Base-by-base conservation (phyloP, 2,329 filamentous ascomycete genomes). In the Fusarium aywerte region DNA sequence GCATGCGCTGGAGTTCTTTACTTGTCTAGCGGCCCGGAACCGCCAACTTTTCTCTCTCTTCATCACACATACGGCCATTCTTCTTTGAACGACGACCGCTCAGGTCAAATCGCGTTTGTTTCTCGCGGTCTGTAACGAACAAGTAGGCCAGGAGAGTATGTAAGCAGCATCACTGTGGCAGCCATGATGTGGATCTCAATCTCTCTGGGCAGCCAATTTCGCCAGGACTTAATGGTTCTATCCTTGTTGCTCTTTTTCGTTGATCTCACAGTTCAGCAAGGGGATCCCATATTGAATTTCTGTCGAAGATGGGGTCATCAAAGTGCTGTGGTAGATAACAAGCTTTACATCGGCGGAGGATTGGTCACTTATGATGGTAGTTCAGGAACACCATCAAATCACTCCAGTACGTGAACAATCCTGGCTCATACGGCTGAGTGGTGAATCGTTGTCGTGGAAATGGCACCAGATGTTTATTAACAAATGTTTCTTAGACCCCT, bases 321-420 rank as follows among this genome's bases (percentile, higher is more conserved):
- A 73, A 86, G 86, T 9, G 81, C 87, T 8, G 79, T 89, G 11
- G 80, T 90, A 43, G 86, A 89, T 72, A 76, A 82, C 39, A 83
- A 81, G 63, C 77, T 90, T 20, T 90, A 87, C 72, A 86, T 90
- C 51, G 87, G 90, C 70, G 88, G 88, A 35, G 87, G 87, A 6
- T 77, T 85, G 53, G 73, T 89, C 27, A 83, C 86, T 68, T 88
- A 84, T 76, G 84, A 81, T 67, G 80, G 84, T 3, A 76, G 85
- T 20, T 74, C 80, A 4, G 75, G 80, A 39, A 81, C 83, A 67
- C 78, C 81, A 1, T 74, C 76, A 16, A 88, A 89, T 65, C 84
- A 85, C 68, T 83, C 86, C 20, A 89, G 87, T 89, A 78, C 55
- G 84, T 79, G 39, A 33, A 35, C n/a, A 35, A 20, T 27, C 33